Percentiles rank a stretch among this genome's conserved stretches.
These are phyloP conservation scores for Zygnema circumcarinatum DNA, from an alignment of 139 green algal species.

Conservation along the genomic window DNA sequence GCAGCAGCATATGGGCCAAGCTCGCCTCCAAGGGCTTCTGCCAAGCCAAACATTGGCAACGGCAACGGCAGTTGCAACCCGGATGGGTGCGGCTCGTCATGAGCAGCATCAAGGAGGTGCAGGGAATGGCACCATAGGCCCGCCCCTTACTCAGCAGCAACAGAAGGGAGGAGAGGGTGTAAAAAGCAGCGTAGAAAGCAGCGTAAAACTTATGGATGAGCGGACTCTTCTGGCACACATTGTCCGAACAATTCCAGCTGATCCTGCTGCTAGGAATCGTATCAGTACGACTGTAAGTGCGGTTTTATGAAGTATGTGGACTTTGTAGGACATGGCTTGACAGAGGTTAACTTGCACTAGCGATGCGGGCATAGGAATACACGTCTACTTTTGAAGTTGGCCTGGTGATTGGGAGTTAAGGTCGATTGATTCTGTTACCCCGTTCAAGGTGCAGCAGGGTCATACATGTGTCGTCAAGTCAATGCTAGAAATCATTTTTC, in stretches of 20 bases:
- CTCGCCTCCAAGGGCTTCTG: background rate
- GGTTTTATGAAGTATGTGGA: no score
- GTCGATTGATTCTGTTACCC: no score
- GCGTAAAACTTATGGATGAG: conserved; percentile 24
- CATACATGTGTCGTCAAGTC: no score
- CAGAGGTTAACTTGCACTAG: no score
- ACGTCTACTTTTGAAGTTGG: no score
- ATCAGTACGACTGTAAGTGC: conserved; percentile 21
- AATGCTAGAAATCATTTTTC: no score
- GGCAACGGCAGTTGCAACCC: no score
- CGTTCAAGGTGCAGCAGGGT: no score
- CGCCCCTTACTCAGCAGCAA: background rate
- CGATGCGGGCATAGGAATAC: no score
- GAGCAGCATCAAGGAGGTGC: background rate
- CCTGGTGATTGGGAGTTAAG: no score
- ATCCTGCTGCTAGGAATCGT: conserved; percentile 4
- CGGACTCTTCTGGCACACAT: conserved; percentile 27
- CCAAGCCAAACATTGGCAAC: background rate
- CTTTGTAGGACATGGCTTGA: no score
- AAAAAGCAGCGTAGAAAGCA: background rate
- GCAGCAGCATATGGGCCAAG: no score
- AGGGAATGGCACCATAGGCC: background rate
- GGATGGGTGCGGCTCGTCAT: background rate
- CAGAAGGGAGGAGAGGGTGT: background rate
- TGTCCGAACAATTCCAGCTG: conserved; percentile 13